Conservation (phyloP, 176 grass and related monocot genomes). For the Avena insularis region DNA sequence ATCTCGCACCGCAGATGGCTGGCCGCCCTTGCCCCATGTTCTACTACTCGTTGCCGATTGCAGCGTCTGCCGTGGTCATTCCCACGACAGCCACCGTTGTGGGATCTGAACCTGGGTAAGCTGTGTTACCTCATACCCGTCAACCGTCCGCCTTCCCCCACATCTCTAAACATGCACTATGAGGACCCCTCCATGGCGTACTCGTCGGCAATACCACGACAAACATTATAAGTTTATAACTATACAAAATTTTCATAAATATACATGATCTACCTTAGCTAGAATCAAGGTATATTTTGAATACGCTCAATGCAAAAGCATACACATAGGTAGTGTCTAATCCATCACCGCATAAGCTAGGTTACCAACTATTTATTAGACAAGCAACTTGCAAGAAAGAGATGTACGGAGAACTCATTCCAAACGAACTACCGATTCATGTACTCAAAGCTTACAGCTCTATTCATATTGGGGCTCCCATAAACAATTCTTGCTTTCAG, state of each 20-base stretch:
- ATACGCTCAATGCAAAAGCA: background rate
- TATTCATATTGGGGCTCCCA: slow-evolving; percentile 94
- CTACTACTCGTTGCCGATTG: no score
- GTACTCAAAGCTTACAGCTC: slow-evolving; percentile 97
- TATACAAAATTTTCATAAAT: background rate
- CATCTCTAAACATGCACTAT: no score
- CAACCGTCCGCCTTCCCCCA: no score
- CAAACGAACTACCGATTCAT: slow-evolving; percentile 98
- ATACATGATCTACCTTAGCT: slow-evolving; percentile 4
- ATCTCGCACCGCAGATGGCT: no score
- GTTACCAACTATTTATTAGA: slow-evolving; percentile 29
- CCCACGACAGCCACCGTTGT: no score
- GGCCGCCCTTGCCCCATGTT: no score
- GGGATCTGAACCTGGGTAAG: no score
- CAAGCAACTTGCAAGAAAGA: slow-evolving; percentile 34
- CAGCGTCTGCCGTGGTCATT: no score
- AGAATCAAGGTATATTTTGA: background rate
- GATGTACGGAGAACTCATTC: slow-evolving; percentile 96
- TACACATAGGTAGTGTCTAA: background rate
- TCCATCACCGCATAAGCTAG: background rate
- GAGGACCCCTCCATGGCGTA: no score
- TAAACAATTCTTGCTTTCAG: slow-evolving; percentile 96
- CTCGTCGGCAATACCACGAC: no score
- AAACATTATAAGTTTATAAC: background rate
- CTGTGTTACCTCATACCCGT: no score